Evolutionary conservation across 768 basidiomycete species (phyloP), one percentile per base, ranked within the genome.

Genomic region (Obba rivulosa): DNA sequence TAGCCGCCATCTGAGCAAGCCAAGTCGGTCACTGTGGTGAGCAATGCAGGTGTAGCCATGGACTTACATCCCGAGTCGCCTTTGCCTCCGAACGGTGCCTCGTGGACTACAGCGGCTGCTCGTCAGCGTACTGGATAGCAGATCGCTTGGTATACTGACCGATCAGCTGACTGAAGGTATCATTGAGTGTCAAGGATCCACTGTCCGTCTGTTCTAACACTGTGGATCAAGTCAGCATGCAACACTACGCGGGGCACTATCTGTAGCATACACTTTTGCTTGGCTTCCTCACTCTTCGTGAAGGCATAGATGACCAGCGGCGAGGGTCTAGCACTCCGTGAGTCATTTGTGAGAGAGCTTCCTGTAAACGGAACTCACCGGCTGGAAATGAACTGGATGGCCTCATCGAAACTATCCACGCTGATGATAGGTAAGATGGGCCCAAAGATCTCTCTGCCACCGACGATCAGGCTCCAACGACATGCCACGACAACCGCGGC

Each of bases 231-330:
- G 49, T 35, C 14, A 40, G 8, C 4, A 8, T 25, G 3, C 16
- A 43, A 40, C 35, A 45, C 14, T 7, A n/a, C 5, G 11, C 18
- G 16, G 14, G 25, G 17, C 39, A 13, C 16, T 11, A 34, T 23
- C 2, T 14, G 13, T 3, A 10, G 46, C 61, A 17, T 42, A 65
- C 66, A 46, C 41, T 60, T 57, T 23, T 62, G 45, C 53, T 62
- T 61, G 10, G 65, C 46, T 4, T 62, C 60, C 0, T 69, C 63
- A 38, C 74, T 66, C 14, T 79, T 73, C 0, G 78, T 81, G 61
- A 87, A 90, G 1, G 69, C 71, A 53, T 88, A 87, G 20, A 87
- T 36, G 3, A 79, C 78, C 4, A 88, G 70, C 1, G 87, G 78
- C 48, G 77, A 71, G 34, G 76, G 72, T 17, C 82, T 84, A 21